phyloP scores from a whole-genome alignment of 169 alveolate genomes.

The Plasmodium coatneyi region DNA sequence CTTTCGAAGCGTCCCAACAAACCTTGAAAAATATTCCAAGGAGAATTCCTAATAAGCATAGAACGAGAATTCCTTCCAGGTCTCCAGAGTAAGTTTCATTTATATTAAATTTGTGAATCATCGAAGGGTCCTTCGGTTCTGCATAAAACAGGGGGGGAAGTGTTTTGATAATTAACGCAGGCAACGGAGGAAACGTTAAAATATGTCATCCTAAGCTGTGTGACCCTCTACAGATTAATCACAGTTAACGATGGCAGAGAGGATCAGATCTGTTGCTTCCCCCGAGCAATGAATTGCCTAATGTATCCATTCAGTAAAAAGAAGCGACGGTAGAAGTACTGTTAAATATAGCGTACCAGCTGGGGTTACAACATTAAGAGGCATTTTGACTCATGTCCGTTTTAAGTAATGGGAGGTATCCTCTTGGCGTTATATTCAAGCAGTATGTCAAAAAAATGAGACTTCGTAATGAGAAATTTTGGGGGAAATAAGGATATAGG shows the following conservation, averaged over 20 bases:
- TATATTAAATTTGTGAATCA: slow-evolving; percentile 22
- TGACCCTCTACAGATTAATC: background rate
- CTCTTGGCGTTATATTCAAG: background rate
- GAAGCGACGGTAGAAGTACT: background rate
- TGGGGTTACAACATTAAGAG: slow-evolving; percentile 54
- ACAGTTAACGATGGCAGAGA: background rate
- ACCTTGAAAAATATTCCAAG: slow-evolving; percentile 59
- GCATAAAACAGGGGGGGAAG: background rate
- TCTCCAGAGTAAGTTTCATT: slow-evolving; percentile 57
- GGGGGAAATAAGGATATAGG: background rate
- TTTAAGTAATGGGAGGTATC: background rate
- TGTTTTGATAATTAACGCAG: background rate
- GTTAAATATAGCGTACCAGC: slow-evolving; percentile 12
- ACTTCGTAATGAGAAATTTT: background rate
- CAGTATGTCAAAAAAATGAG: background rate
- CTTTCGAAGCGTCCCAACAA: background rate
- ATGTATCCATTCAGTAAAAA: background rate
- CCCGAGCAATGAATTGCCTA: background rate
- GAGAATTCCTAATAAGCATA: slow-evolving; percentile 58
- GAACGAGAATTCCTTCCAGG: slow-evolving; percentile 43
- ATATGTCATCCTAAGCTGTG: background rate
- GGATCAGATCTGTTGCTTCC: background rate
- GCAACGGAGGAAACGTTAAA: background rate
- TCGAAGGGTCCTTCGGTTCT: slow-evolving; percentile 67
- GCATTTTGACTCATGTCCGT: slow-evolving; percentile 28